A percentile compares a stretch with the other conserved stretches of the same genome.
Evolutionary conservation across 768 basidiomycete species (phyloP).

Genomic region (Rhizopogon vinicolor): DNA sequence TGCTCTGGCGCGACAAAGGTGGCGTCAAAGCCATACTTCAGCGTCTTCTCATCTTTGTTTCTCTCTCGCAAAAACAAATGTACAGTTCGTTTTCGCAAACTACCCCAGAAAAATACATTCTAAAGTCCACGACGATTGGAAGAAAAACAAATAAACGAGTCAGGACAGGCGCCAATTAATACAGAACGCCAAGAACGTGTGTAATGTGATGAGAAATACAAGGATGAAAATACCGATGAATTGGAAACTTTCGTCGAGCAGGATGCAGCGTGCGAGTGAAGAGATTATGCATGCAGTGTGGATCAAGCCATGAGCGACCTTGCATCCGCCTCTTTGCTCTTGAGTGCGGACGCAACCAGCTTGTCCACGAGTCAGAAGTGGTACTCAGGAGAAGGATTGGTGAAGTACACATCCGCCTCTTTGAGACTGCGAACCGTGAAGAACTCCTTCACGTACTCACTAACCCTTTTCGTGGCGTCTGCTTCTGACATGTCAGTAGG

Average conservation of each 20-base stretch:
- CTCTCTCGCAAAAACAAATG: too few species aligned
- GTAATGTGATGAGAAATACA: constrained; percentile 16
- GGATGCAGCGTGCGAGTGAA: constrained; percentile 9
- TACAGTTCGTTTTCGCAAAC: too few species aligned
- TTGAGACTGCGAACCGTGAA: constrained; percentile 78
- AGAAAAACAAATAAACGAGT: too few species aligned
- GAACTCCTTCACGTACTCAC: constrained; percentile 82
- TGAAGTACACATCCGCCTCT: constrained; percentile 87
- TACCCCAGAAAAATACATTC: too few species aligned
- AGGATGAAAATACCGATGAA: constrained; percentile 1
- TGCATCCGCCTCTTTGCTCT: constrained; percentile 79
- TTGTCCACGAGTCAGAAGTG: constrained; percentile 70
- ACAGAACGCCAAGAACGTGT: constrained; percentile 22
- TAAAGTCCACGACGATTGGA: too few species aligned
- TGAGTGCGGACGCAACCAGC: constrained; percentile 68
- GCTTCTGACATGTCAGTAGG: constrained; percentile 14
- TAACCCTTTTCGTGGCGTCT: constrained; percentile 70
- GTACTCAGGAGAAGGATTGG: constrained; percentile 59
- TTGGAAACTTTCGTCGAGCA: too few species aligned
- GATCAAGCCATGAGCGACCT: constrained; percentile 54
- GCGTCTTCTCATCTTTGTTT: too few species aligned
- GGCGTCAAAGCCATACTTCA: too few species aligned
- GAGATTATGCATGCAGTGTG: constrained; percentile 45
- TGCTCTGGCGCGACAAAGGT: too few species aligned
- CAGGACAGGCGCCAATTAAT: constrained; percentile 11